Conservation (phyloP, 1,284 basidiomycete genomes). For the Coriolopsis trogii region DNA sequence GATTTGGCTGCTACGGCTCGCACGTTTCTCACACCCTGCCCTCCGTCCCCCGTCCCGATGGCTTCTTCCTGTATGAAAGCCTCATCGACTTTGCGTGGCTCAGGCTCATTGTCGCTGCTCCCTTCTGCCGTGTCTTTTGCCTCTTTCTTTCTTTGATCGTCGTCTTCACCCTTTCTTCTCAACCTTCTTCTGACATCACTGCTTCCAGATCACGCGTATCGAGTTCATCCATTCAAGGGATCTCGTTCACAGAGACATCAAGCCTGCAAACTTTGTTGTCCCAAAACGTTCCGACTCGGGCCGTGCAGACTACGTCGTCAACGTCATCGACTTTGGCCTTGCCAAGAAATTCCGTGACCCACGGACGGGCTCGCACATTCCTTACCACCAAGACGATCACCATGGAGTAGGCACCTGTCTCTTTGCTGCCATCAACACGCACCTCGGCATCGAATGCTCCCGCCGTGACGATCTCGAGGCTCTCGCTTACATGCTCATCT, state of each 20-base stretch:
- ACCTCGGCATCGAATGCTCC: constrained; percentile 88
- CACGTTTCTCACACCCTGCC: not conserved
- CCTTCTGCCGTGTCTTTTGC: not conserved
- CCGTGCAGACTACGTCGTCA: constrained; percentile 59
- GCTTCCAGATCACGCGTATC: constrained; percentile 67
- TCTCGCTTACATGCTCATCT: constrained; percentile 91
- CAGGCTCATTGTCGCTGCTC: not conserved
- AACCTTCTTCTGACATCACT: constrained; percentile 18
- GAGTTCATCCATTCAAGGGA: constrained; percentile 76
- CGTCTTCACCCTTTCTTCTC: constrained; percentile 9
- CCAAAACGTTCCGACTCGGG: constrained; percentile 50
- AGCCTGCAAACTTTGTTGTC: constrained; percentile 95
- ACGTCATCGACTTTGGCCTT: constrained; percentile 96
- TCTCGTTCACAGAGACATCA: constrained; percentile 92
- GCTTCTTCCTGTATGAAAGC: not conserved
- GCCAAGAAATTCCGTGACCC: constrained; percentile 95
- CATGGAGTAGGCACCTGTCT: constrained; percentile 91
- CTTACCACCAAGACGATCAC: constrained; percentile 89
- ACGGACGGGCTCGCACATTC: constrained; percentile 86
- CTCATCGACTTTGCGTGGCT: not conserved
- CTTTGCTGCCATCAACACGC: constrained; percentile 95
- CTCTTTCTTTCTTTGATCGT: constrained; percentile 5
- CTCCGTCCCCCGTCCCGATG: not conserved
- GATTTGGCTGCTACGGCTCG: not conserved
- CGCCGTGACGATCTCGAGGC: constrained; percentile 92